Percentiles rank a stretch among this genome's conserved stretches.
phyloP scores from a whole-genome alignment of 2,329 filamentous ascomycete species.

The Helicocarpus griseus region DNA sequence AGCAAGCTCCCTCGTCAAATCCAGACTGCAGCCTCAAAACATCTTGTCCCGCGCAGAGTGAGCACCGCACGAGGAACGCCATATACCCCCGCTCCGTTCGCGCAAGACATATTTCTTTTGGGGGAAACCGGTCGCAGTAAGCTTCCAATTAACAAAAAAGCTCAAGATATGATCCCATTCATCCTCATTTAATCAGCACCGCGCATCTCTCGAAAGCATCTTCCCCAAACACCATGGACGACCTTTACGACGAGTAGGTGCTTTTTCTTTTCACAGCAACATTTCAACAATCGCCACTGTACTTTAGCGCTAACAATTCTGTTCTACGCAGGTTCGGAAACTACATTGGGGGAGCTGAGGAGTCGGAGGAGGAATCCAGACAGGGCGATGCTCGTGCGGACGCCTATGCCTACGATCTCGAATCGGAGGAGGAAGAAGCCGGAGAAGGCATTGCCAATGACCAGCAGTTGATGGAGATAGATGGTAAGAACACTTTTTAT shows the following conservation, averaged over 20 bases:
- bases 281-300: constrained; percentile 4
- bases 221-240: constrained; percentile 58
- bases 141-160: background rate
- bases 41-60: constrained; percentile 7
- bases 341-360: constrained; percentile 89
- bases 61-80: background rate
- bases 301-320: constrained; percentile 15
- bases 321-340: constrained; percentile 69
- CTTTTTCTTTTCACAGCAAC: background rate
- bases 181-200: background rate
- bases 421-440: constrained; percentile 54
- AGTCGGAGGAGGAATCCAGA: constrained; percentile 76
- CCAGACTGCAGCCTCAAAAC: background rate
- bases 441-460: constrained; percentile 53
- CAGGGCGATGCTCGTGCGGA: constrained; percentile 66
- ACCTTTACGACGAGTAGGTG: constrained; percentile 85
- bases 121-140: background rate
- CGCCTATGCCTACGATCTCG: constrained; percentile 68
- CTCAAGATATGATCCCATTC: background rate
- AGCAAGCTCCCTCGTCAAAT: background rate
- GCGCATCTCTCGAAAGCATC: constrained; percentile 6
- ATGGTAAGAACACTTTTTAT: constrained; percentile 44
- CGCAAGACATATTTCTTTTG: background rate
- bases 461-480: constrained; percentile 88
- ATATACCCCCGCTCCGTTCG: background rate